These are phyloP conservation scores for Phoenix dactylifera DNA, from an alignment of 176 grass and related monocot species.

Conservation along the genomic window DNA sequence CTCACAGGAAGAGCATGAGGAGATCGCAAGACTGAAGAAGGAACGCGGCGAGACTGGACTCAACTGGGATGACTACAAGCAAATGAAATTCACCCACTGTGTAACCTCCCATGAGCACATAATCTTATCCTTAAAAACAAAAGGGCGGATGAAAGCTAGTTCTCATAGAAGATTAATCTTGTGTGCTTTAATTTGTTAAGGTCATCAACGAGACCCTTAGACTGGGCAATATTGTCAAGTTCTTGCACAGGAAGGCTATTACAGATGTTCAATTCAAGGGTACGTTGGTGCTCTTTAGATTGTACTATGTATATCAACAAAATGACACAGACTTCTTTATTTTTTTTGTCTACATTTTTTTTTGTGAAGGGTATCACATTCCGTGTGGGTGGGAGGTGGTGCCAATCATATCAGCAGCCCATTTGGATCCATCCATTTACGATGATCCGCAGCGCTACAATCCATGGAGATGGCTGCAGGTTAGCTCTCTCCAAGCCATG, in stretches of 20 bases:
- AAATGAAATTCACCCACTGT: slow-evolving; percentile 30
- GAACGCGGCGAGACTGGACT: slow-evolving; percentile 18
- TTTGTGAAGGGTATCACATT: slow-evolving; percentile 31
- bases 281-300: neutral
- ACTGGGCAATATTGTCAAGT: slow-evolving; percentile 34
- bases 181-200: neutral
- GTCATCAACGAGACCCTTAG: slow-evolving; percentile 33
- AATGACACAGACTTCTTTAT: no score
- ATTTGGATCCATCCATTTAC: slow-evolving; percentile 26
- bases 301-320: no score
- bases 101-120: slow-evolving; percentile 6
- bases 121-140: no score
- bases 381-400: slow-evolving; percentile 31
- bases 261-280: slow-evolving; percentile 34
- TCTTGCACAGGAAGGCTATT: slow-evolving; percentile 29
- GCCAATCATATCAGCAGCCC: slow-evolving; percentile 24
- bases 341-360: no score
- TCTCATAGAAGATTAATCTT: no score
- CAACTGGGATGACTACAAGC: slow-evolving; percentile 37
- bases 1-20: slow-evolving; percentile 22
- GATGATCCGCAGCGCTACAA: slow-evolving; percentile 24
- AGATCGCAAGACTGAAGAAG: slow-evolving; percentile 16
- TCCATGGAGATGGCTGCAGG: slow-evolving; percentile 40
- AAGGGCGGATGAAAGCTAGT: no score
- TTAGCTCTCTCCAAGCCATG: neutral